A percentile compares a stretch with the other conserved stretches of the same genome.
These are phyloP conservation scores for Alternaria metachromatica DNA, from an alignment of 2,329 filamentous ascomycete species.

Conservation along the genomic window DNA sequence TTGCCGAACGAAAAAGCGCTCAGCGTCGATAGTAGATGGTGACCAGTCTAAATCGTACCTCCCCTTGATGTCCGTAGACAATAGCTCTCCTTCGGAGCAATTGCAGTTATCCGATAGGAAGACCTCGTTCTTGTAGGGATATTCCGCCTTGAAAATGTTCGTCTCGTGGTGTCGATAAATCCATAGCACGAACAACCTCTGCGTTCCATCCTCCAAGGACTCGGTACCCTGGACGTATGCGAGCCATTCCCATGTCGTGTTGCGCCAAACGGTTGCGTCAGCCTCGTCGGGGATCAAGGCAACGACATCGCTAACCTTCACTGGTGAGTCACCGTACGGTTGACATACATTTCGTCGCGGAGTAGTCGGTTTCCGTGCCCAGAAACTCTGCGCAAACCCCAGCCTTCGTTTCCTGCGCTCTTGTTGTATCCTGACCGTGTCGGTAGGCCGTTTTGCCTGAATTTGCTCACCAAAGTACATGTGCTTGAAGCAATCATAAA, in stretches of 20 bases:
- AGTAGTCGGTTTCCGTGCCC: not conserved
- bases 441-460: slow-evolving; percentile 30
- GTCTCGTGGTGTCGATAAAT: slow-evolving; percentile 76
- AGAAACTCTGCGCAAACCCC: slow-evolving; percentile 21
- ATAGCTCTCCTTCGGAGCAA: slow-evolving; percentile 63
- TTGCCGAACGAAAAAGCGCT: slow-evolving; percentile 70
- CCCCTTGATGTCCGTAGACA: slow-evolving; percentile 62
- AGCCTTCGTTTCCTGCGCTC: slow-evolving; percentile 20
- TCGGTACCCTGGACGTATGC: slow-evolving; percentile 67
- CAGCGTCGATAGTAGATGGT: slow-evolving; percentile 56
- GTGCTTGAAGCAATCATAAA: slow-evolving; percentile 68
- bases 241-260: slow-evolving; percentile 67
- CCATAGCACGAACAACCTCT: slow-evolving; percentile 71
- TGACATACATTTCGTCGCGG: not conserved
- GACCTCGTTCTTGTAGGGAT: slow-evolving; percentile 74
- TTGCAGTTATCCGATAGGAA: slow-evolving; percentile 81
- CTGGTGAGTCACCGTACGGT: slow-evolving; percentile 13
- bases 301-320: slow-evolving; percentile 59
- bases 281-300: slow-evolving; percentile 55
- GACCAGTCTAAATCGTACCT: slow-evolving; percentile 65
- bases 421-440: slow-evolving; percentile 10
- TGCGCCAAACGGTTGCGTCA: slow-evolving; percentile 62
- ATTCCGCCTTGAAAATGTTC: slow-evolving; percentile 69
- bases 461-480: slow-evolving; percentile 66
- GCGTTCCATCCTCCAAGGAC: slow-evolving; percentile 40